A percentile compares a stretch with the other conserved stretches of the same genome.
Evolutionary conservation across 805 yeast genomes (phyloP).

Genomic region (Metschnikowia matae): DNA sequence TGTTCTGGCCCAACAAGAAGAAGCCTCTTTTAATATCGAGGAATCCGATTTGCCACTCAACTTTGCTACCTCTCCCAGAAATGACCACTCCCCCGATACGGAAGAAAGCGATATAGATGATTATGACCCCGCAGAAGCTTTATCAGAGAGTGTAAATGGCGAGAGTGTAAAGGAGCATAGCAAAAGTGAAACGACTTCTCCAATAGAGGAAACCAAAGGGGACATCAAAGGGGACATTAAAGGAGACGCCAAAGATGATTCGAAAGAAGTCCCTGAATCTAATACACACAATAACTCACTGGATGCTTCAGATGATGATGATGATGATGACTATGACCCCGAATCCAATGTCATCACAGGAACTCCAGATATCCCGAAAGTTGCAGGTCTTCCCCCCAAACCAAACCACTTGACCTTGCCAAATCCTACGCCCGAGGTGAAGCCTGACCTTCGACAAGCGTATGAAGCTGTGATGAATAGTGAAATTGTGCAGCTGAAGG

Average conservation of each 20-base stretch:
- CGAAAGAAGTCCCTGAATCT: too few species aligned
- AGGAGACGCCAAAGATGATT: too few species aligned
- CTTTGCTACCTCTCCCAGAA: neutral
- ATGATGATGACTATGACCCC: conserved; percentile 17
- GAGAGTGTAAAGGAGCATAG: neutral
- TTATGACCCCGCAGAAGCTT: conserved; percentile 2
- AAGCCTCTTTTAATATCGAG: neutral
- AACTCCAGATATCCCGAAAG: neutral
- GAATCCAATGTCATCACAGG: conserved; percentile 5
- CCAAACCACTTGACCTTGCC: conserved; percentile 10
- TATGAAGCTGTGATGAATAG: conserved; percentile 35
- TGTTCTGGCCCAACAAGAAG: neutral
- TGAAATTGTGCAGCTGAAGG: conserved; percentile 31
- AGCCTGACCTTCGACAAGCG: conserved; percentile 25
- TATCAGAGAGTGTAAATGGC: neutral
- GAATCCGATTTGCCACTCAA: conserved; percentile 1
- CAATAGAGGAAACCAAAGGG: neutral
- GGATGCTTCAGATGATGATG: conserved; percentile 3
- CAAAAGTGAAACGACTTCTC: neutral
- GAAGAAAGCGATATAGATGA: neutral
- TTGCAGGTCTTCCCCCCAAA: conserved; percentile 13
- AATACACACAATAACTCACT: too few species aligned
- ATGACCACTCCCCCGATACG: neutral
- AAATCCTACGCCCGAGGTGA: conserved; percentile 4
- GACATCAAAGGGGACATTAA: neutral